Base-by-base conservation (phyloP, 352 stramenopile genomes). In the Ophiocytium majus region DNA sequence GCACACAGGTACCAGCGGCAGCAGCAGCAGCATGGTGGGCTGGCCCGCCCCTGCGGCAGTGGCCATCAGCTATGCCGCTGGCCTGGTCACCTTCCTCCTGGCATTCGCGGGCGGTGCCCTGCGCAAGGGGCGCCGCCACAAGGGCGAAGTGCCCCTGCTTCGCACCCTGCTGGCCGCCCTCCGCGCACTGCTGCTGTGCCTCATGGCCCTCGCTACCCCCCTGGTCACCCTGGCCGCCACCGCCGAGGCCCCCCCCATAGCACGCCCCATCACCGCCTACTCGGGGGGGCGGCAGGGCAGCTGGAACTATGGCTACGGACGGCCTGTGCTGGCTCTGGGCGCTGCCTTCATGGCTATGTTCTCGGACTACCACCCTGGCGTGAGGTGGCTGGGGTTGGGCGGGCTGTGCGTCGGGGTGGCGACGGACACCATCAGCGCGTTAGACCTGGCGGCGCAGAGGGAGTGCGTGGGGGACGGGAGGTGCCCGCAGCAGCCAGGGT, bases 201-300 rank as follows among this genome's bases (percentile, higher is more conserved):
- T 14, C 34, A 76, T 76, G 17, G 64, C 64, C 64, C 34, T 76
- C 5, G 1, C 9, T 1, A 17, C 50, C 9, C 36, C 75, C 5
- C 50, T 81, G 75, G 1, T 81, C 1, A 81, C 28, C 19, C 34
- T 36, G 14, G 75, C 36, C 1, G 36, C 36, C 14, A 36, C 10
- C 5, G 14, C 5, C 1, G 19, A 81, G 10, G 19, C 31, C 10
- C 10, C 9, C 1, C 75, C 75, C 17, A 50, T 81, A 9, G 10
- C 75, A 10, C 37, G 19, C 17, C 75, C 75, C n/a, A 50, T 81
- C 75, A 81, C 75, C 10, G n/a, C 31, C 36, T 81, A 81, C 32
- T 9, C 1, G 32, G 36, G 17, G 5, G 75, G 75, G 10, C n/a
- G n/a, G n/a, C 5, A 14, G 5, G 75, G 32, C 31, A 81, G 75